Base-by-base conservation (phyloP, 371 early-diverging fungal genomes). In the Fennellomyces sp. region DNA sequence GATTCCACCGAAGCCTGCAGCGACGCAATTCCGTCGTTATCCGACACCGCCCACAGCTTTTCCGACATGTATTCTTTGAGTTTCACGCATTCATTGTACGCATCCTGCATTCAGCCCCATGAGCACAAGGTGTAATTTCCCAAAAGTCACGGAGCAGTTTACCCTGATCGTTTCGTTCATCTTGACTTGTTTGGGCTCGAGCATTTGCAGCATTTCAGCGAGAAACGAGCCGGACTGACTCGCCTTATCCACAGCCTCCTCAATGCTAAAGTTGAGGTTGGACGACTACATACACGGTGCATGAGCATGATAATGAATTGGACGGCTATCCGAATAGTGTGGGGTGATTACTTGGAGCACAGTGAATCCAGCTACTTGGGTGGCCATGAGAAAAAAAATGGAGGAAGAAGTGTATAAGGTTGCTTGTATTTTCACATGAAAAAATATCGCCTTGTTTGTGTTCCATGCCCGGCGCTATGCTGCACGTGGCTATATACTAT, bases 91-190 rank as follows among this genome's bases (percentile, higher is more conserved):
- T 74, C 77, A 12, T 57, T 31, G 35, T 80, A 76, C 3, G 73
- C 60, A 30, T 80, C 80, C 76, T 76, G 52, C 4, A 41, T 38
- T 41, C 19, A 41, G n/a, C n/a, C n/a, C n/a, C n/a, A n/a, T n/a
- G n/a, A 19, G 17, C 26, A 47, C 45, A 53, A 15, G 21, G 11
- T 11, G 55, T 10, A 35, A 39, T 19, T 10, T 31, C 4, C 13
- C 11, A 26, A 19, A 27, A 21, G n/a, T 52, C 8, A 17, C 23
- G 54, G 42, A n/a, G 12, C 23, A 27, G 5, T 11, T 52, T 68
- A 78, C 78, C 61, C 65, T 67, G 11, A 63, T 75, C 28, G 55
- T 75, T 63, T 78, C 75, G 30, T 78, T 78, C 21, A 61, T 41
- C 15, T 65, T 64, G 33, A 75, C 48, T 39, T 78, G 69, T 7